Evolutionary conservation across 1,139 yeast genomes (phyloP).

Genomic region (Pichia sp.): DNA sequence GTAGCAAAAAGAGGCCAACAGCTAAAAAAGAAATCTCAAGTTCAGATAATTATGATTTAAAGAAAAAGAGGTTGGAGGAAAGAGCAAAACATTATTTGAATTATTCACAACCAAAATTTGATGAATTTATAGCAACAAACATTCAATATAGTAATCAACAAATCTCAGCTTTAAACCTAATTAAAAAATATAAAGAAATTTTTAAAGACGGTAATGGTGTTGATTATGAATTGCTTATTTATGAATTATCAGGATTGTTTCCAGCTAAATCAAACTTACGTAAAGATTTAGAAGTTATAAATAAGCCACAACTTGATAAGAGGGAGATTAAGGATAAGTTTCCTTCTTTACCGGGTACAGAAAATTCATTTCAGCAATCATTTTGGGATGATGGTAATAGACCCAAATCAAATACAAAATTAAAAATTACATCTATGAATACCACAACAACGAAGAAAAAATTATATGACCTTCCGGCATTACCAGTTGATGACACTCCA

Average conservation of each 20-base stretch:
- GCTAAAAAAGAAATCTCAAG: neutral
- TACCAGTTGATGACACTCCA: constrained; percentile 13
- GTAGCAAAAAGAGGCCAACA: constrained; percentile 5
- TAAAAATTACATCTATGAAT: neutral
- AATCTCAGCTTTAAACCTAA: constrained; percentile 44
- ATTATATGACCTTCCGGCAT: constrained; percentile 15
- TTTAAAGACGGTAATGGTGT: constrained; percentile 40
- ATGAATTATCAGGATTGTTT: constrained; percentile 52
- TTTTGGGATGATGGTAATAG: constrained; percentile 21
- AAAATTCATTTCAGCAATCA: constrained; percentile 5
- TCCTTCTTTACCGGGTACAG: constrained; percentile 46
- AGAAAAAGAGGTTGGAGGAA: constrained; percentile 66
- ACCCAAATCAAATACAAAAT: constrained; percentile 5
- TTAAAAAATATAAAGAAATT: constrained; percentile 44
- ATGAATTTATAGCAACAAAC: constrained; percentile 46
- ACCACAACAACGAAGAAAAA: neutral
- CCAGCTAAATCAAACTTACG: constrained; percentile 34
- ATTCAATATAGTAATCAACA: constrained; percentile 39
- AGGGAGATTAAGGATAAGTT: constrained; percentile 36
- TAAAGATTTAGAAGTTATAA: constrained; percentile 27
- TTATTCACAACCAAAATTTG: constrained; percentile 43
- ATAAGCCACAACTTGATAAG: constrained; percentile 16
- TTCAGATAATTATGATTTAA: constrained; percentile 22
- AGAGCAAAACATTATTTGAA: constrained; percentile 74
- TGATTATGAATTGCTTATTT: constrained; percentile 48